Conservation (phyloP, 78 protist species). For the Anaeramoeba flamelloides region DNA sequence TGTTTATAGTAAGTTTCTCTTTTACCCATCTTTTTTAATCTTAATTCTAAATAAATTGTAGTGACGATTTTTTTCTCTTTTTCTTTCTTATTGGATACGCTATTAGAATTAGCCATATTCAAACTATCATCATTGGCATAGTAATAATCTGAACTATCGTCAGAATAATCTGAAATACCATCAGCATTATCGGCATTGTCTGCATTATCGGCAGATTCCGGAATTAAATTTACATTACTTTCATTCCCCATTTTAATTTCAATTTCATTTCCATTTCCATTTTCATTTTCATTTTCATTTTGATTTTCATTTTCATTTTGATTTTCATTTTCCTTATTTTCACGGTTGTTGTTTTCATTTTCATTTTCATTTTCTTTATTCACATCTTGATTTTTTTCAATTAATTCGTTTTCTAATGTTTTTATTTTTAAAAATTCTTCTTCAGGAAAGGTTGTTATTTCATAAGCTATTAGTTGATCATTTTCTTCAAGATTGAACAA, state of each 20-base stretch:
- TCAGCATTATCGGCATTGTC: background rate
- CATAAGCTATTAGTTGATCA: too few species aligned
- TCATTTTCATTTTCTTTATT: slow-evolving; percentile 1
- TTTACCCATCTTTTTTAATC: too few species aligned
- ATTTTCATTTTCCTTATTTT: background rate
- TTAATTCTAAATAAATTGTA: too few species aligned
- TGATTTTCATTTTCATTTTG: background rate
- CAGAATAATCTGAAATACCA: background rate
- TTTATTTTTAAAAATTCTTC: too few species aligned
- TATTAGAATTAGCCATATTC: background rate
- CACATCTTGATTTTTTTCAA: too few species aligned
- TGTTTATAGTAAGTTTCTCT: too few species aligned
- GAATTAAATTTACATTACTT: background rate
- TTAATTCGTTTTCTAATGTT: too few species aligned
- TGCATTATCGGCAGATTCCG: background rate
- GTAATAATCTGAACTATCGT: background rate
- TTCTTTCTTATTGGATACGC: background rate
- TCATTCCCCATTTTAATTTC: background rate
- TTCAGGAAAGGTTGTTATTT: too few species aligned
- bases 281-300: slow-evolving; percentile 1
- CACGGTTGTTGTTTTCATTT: background rate
- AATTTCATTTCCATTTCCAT: background rate
- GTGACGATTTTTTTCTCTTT: background rate
- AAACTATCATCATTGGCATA: background rate
- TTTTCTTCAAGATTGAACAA: too few species aligned